phyloP scores from a whole-genome alignment of 768 basidiomycete species.

The Exsudoporus frostii region DNA sequence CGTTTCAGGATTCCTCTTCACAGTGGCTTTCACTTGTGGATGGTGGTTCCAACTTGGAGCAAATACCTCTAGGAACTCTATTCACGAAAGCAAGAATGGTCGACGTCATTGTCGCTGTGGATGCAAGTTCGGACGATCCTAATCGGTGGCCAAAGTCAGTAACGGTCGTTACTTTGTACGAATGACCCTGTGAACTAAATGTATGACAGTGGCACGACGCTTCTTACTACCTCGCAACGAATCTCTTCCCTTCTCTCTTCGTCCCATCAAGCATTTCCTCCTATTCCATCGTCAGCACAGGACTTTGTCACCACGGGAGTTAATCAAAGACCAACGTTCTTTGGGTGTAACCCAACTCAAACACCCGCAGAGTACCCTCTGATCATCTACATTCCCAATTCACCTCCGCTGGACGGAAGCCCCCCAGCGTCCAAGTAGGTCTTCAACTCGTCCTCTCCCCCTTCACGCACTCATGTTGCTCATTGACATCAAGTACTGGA shows the following conservation, averaged over 20 bases:
- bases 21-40: constrained; percentile 64
- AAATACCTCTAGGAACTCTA: constrained; percentile 67
- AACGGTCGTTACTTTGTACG: neutral
- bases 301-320: constrained; percentile 59
- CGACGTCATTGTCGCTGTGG: constrained; percentile 76
- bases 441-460: neutral
- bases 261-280: constrained; percentile 62
- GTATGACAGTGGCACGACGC: constrained; percentile 48
- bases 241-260: constrained; percentile 42
- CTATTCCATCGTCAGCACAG: constrained; percentile 50
- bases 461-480: constrained; percentile 3
- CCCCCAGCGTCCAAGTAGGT: constrained; percentile 62
- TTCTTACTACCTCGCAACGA: constrained; percentile 43
- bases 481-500: constrained; percentile 38
- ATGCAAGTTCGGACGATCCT: constrained; percentile 57
- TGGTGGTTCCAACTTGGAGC: constrained; percentile 66
- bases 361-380: constrained; percentile 58
- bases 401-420: constrained; percentile 63
- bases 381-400: constrained; percentile 73
- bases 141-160: constrained; percentile 68
- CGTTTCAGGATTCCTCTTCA: constrained; percentile 52
- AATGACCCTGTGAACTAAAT: neutral
- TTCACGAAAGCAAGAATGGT: constrained; percentile 65
- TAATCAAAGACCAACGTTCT: constrained; percentile 70
- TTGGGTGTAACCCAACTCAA: constrained; percentile 63